Conservation (phyloP, 768 basidiomycete genomes). For the Punctularia strigosozonata region DNA sequence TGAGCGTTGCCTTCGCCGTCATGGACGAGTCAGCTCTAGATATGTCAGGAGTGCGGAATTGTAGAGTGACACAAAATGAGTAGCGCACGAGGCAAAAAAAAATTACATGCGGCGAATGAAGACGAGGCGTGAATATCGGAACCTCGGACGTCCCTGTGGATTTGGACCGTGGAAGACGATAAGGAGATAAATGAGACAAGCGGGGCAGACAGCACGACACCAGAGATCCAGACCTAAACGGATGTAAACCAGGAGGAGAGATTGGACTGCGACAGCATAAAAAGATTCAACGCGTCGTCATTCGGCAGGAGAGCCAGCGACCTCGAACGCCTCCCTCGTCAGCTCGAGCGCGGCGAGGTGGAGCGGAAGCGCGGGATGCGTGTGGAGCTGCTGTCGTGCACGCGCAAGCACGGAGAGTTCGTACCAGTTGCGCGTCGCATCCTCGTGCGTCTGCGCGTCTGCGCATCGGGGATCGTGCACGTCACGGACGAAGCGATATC, state of each 20-base stretch:
- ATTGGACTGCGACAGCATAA: constrained; percentile 1
- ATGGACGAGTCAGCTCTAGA: too few species aligned
- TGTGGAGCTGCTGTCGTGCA: constrained; percentile 27
- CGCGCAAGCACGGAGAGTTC: constrained; percentile 55
- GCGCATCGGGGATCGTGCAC: constrained; percentile 24
- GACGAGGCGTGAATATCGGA: too few species aligned
- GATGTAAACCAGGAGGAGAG: too few species aligned
- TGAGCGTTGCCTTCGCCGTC: too few species aligned
- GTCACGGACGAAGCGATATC: constrained; percentile 30
- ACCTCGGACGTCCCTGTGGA: too few species aligned
- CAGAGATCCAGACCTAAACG: neutral
- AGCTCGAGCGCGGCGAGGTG: constrained; percentile 64
- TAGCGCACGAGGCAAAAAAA: too few species aligned
- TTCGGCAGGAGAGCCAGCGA: constrained; percentile 15
- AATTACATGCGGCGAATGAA: too few species aligned
- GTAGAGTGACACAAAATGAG: too few species aligned
- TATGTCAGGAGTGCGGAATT: too few species aligned
- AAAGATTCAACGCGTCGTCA: constrained; percentile 2
- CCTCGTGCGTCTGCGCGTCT: constrained; percentile 26
- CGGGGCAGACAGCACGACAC: neutral
- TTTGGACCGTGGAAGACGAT: neutral
- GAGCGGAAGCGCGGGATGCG: constrained; percentile 49
- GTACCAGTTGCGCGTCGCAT: constrained; percentile 59
- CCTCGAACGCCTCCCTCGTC: constrained; percentile 34
- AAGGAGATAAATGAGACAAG: neutral